These are phyloP conservation scores for Neonectria hederae DNA, from an alignment of 2,329 filamentous ascomycete genomes.

Conservation along the genomic window DNA sequence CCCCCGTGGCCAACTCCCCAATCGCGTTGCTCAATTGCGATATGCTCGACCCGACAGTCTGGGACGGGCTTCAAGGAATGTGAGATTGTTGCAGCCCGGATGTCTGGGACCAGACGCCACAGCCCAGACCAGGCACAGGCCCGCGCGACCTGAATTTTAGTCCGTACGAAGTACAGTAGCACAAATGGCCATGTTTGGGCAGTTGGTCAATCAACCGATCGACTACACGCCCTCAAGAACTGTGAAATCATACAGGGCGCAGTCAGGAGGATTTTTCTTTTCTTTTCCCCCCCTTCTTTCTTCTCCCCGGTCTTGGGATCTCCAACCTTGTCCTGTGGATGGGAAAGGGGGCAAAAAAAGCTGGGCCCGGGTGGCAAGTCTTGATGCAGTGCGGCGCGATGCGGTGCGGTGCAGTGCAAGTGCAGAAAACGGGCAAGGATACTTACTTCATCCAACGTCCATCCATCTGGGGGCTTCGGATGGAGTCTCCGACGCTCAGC, in stretches of 20 bases:
- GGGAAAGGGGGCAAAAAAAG: neutral
- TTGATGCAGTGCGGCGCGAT: neutral
- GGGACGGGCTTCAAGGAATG: slow-evolving; percentile 35
- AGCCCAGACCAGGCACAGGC: slow-evolving; percentile 24
- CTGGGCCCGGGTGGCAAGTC: neutral
- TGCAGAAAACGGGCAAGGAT: neutral
- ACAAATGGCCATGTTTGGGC: no score
- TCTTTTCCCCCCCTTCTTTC: neutral
- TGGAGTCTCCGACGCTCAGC: slow-evolving; percentile 4
- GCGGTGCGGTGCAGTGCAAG: neutral
- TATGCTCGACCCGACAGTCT: slow-evolving; percentile 36
- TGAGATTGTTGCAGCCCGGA: slow-evolving; percentile 39
- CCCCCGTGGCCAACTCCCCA: slow-evolving; percentile 25
- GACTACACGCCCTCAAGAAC: neutral
- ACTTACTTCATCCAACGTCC: neutral
- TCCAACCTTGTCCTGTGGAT: neutral
- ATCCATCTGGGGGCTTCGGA: neutral
- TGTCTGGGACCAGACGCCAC: slow-evolving; percentile 36
- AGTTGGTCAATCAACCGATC: neutral
- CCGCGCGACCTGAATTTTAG: neutral
- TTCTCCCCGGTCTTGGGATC: neutral
- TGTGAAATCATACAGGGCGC: neutral
- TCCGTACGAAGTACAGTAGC: no score
- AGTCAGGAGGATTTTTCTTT: neutral
- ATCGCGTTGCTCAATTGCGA: slow-evolving; percentile 28